Percentiles rank a stretch among this genome's conserved stretches.
Conservation (phyloP, 2,329 filamentous ascomycete species). For the Gyromitra esculenta region DNA sequence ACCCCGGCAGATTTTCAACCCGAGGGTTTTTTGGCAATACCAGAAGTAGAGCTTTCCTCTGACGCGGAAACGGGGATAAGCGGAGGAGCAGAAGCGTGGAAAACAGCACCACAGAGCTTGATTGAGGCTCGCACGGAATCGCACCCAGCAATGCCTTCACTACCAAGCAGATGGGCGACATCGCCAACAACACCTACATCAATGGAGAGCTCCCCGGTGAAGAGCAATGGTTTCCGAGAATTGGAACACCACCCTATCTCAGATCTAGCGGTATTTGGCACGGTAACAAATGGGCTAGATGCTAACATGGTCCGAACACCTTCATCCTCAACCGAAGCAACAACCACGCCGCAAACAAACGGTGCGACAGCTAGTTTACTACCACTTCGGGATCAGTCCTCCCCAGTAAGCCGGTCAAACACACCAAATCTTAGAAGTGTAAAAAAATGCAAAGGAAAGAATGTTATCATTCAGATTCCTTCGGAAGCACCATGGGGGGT, state of each 20-base stretch:
- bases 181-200: slow-evolving; percentile 41
- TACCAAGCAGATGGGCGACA: slow-evolving; percentile 52
- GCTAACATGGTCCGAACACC: slow-evolving; percentile 52
- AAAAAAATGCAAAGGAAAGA: slow-evolving; percentile 56
- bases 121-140: slow-evolving; percentile 42
- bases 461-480: slow-evolving; percentile 57
- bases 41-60: slow-evolving; percentile 49
- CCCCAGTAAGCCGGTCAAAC: slow-evolving; percentile 47
- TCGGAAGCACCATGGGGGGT: slow-evolving; percentile 52
- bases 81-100: slow-evolving; percentile 43
- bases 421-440: slow-evolving; percentile 51
- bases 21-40: slow-evolving; percentile 37
- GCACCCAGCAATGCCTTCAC: slow-evolving; percentile 36
- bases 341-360: slow-evolving; percentile 37
- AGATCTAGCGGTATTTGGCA: slow-evolving; percentile 47
- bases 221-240: slow-evolving; percentile 40
- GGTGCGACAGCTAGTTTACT: slow-evolving; percentile 46
- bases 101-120: slow-evolving; percentile 55
- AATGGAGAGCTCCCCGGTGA: slow-evolving; percentile 32
- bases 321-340: slow-evolving; percentile 49
- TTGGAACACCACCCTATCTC: slow-evolving; percentile 46
- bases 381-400: slow-evolving; percentile 45
- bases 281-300: slow-evolving; percentile 39
- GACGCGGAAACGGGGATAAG: slow-evolving; percentile 52
- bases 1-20: slow-evolving; percentile 53